Evolutionary conservation across 805 yeast species (phyloP), one percentile per base, ranked within the genome.

Genomic region (Barnettozyma sp.): DNA sequence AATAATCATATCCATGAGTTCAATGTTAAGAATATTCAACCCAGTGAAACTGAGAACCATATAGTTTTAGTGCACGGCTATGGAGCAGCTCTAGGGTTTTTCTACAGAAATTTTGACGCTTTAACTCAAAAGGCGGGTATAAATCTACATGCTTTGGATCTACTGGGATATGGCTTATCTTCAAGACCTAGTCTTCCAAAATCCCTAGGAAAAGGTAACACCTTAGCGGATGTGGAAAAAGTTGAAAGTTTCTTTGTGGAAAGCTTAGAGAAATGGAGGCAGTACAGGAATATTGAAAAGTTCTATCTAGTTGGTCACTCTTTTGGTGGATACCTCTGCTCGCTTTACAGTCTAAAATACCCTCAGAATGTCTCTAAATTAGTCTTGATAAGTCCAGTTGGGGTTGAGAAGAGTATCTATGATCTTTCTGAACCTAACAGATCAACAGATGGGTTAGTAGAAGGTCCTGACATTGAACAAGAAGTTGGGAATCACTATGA

Each of bases 71-170:
- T 85, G 6, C 95, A 86, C 55, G 95, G 95, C 1, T 85, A 83
- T 50, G 94, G 92, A 4, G 94, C 94, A 0, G 84, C 87, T 2
- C 62, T 82, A 21, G 94, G 90, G 0, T 72, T 83, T 41, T 84
- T 80, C 48, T 66, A 74, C 49, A 74, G 73, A 42, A 83, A 83
- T 54, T 70, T 80, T 45, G 78, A 74, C 40, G 62, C 58, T 1
- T 50, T 76, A 30, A 55, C 69, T 4, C 42, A 62, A 17, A 60
- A 70, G 12, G 75, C 76, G 0, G 82, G 82, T 4, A 63, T 68
- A 11, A 65, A 65, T 34, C 54, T 77, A 30, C 84, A 76, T 54
- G 82, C 79, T 1, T 56, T 76, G 27, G 86, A 77, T 50, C 49
- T 76, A 49, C 55, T 71, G 1, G 85, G 84, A 1, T 78, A 75